These are phyloP conservation scores for Lumnitzera racemosa DNA, from an alignment of 345 rosid species.

Conservation along the genomic window DNA sequence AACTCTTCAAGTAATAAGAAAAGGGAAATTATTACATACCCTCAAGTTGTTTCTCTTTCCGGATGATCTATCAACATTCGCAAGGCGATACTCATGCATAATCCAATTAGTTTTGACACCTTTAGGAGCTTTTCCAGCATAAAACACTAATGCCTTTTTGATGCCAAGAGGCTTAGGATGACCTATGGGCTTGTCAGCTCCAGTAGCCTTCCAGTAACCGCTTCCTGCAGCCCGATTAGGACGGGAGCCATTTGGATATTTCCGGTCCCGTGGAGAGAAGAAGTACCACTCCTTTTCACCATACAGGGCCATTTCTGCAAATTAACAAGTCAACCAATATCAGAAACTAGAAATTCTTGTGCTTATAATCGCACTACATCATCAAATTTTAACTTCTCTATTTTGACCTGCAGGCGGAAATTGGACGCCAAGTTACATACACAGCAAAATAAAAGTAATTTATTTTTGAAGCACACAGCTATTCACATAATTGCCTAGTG, in stretches of 20 bases:
- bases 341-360: neutral
- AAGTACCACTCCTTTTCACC: constrained; percentile 97
- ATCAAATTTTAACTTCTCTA: neutral
- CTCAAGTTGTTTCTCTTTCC: constrained; percentile 46
- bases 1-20: neutral
- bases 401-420: too few relatives aligned
- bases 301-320: constrained; percentile 57
- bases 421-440: too few relatives aligned
- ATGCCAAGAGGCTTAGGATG: constrained; percentile 68
- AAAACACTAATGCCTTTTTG: constrained; percentile 84
- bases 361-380: neutral
- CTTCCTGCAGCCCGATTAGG: constrained; percentile 87
- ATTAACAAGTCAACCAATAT: constrained; percentile 2
- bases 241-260: constrained; percentile 80
- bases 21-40: constrained; percentile 27
- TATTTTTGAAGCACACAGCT: too few relatives aligned
- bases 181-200: constrained; percentile 88
- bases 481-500: too few relatives aligned
- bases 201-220: constrained; percentile 94
- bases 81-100: constrained; percentile 93
- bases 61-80: constrained; percentile 76
- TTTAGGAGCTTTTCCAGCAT: constrained; percentile 78
- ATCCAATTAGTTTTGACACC: constrained; percentile 93
- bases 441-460: too few relatives aligned
- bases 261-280: constrained; percentile 81